Base-by-base conservation (phyloP, 2,329 filamentous ascomycete genomes). In the Alternaria sp. region DNA sequence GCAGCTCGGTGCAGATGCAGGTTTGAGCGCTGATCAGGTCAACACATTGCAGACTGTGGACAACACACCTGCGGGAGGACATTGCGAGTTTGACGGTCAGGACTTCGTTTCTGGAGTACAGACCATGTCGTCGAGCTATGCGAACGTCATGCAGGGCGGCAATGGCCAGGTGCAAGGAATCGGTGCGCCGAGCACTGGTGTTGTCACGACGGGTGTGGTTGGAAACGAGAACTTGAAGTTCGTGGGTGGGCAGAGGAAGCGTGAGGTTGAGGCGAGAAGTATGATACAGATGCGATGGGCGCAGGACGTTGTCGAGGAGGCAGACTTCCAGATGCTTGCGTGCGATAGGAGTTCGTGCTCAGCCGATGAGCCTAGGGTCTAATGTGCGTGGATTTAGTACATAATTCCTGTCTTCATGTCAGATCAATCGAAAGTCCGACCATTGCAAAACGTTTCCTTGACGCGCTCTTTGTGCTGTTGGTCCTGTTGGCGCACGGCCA, bases 31-130 rank as follows among this genome's bases (percentile, higher is more conserved):
- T 0, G 74, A 71, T 28, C 79, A 86, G 68, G 80, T 88, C 68
- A 85, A 84, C 28, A 74, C 80, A 3, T 72, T 87, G 58, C 86
- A 88, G 79, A 89, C 87, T 1, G 85, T 86, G 1, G 84, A 89
- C 67, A 87, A 86, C 66, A 82, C 83, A 4, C 86, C 86, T 3
- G 76, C 80, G 21, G 86, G 86, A 40, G 86, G 86, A 0, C 87
- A 89, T 74, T 89, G 87, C 77, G 86, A 82, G 56, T 89, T 89
- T 62, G 87, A 89, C 71, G 84, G 79, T 12, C 66, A 83, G 69
- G 84, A 77, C 10, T 89, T 88, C 66, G 83, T 84, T 10, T 82
- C 80, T n/a, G 86, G 87, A 11, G 83, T 88, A 30, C 86, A 88
- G 78, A 79, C 86, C n/a, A 83, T 88, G 79, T 78, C 84, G 9